These are phyloP conservation scores for Basipetospora chlamydospora DNA, from an alignment of 2,329 filamentous ascomycete species.

Conservation along the genomic window DNA sequence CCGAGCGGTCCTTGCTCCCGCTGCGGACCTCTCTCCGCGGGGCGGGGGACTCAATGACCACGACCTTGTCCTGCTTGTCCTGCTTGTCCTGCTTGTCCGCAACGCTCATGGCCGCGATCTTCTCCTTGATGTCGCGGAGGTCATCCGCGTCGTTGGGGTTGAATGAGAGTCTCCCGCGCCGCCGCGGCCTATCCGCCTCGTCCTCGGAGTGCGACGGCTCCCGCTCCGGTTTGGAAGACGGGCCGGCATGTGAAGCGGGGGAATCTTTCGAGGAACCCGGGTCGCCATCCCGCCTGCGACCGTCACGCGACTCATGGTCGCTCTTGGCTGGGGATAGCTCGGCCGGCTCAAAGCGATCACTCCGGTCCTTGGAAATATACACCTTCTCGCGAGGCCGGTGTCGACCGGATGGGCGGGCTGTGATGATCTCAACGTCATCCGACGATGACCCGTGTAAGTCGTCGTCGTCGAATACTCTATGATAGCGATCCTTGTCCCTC, in stretches of 20 bases:
- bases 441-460: slow-evolving; percentile 12
- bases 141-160: slow-evolving; percentile 38
- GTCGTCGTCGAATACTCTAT: slow-evolving; percentile 19
- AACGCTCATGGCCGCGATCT: slow-evolving; percentile 28
- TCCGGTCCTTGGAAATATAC: slow-evolving; percentile 1
- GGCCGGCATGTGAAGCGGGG: not conserved
- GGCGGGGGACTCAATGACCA: slow-evolving; percentile 1
- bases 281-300: too few species aligned
- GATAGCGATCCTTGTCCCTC: slow-evolving; percentile 7
- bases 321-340: not conserved
- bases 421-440: slow-evolving; percentile 10
- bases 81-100: slow-evolving; percentile 3
- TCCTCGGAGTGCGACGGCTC: not conserved
- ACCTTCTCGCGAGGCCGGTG: slow-evolving; percentile 9
- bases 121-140: slow-evolving; percentile 33
- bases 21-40: slow-evolving; percentile 7
- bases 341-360: not conserved
- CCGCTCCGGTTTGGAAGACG: too few species aligned
- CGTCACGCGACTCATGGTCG: too few species aligned
- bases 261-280: not conserved
- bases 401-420: slow-evolving; percentile 2
- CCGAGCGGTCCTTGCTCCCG: not conserved
- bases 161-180: slow-evolving; percentile 19
- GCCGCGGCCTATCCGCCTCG: not conserved
- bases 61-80: slow-evolving; percentile 1